These are phyloP conservation scores for Trichoderma gracile DNA, from an alignment of 2,329 filamentous ascomycete genomes.

Conservation along the genomic window DNA sequence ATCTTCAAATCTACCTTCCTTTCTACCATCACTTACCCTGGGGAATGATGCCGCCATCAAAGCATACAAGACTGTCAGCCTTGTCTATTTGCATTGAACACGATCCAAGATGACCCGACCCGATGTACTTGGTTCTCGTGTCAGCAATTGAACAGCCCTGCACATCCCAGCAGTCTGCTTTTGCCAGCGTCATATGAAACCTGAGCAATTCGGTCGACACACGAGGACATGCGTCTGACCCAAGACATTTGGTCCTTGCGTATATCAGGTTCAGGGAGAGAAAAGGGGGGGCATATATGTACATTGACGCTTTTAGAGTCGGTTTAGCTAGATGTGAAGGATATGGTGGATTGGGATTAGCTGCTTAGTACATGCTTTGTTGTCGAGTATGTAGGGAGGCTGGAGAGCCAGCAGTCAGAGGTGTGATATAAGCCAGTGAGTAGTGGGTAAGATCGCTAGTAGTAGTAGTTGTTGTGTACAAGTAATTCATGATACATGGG, in stretches of 20 bases:
- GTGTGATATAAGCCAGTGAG: background rate
- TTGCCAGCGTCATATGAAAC: background rate
- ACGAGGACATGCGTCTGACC: background rate
- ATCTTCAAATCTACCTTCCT: no score
- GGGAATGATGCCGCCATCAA: background rate
- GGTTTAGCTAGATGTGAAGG: background rate
- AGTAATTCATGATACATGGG: no score
- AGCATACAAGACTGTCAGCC: no score
- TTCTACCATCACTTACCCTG: no score
- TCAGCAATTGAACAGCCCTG: no score
- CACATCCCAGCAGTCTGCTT: no score
- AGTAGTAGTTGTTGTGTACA: background rate
- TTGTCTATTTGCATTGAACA: background rate
- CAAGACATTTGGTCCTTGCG: slow-evolving; percentile 2
- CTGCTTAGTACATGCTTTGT: background rate
- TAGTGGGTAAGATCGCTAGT: background rate
- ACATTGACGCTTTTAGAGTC: background rate
- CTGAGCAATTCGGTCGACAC: slow-evolving; percentile 1
- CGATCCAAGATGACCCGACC: background rate
- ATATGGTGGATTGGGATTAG: background rate
- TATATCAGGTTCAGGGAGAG: background rate
- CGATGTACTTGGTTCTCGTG: background rate
- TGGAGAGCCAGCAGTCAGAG: background rate
- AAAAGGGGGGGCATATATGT: no score
- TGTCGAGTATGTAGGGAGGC: background rate